Percentiles rank a stretch among this genome's conserved stretches.
Conservation (phyloP, 73 alveolate genomes). For the Paramecium caudatum region DNA sequence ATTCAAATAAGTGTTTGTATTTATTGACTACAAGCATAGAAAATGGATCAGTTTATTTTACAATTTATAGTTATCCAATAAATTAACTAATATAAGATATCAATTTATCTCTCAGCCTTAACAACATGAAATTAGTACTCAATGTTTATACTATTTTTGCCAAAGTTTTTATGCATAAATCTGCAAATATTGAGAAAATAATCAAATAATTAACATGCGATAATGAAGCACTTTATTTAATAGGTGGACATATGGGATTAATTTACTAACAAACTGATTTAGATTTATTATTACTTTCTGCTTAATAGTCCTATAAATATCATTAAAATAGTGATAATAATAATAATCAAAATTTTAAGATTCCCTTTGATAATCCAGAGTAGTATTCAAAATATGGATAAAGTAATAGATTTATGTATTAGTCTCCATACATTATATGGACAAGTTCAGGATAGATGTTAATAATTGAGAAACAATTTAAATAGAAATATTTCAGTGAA, state of each 20-base stretch:
- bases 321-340: neutral
- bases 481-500: slow-evolving; percentile 21
- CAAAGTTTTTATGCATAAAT: slow-evolving; percentile 36
- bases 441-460: neutral
- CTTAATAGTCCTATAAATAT: neutral
- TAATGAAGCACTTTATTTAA: slow-evolving; percentile 17
- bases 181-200: neutral
- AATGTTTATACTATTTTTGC: slow-evolving; percentile 38
- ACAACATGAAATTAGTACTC: neutral
- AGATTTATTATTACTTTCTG: slow-evolving; percentile 17
- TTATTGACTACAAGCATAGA: slow-evolving; percentile 19
- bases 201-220: slow-evolving; percentile 25
- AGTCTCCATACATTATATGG: slow-evolving; percentile 41
- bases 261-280: slow-evolving; percentile 1
- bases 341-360: slow-evolving; percentile 9
- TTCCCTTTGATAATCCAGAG: slow-evolving; percentile 52
- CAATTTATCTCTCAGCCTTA: neutral
- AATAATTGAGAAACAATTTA: slow-evolving; percentile 45
- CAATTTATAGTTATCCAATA: slow-evolving; percentile 31
- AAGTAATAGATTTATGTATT: slow-evolving; percentile 27
- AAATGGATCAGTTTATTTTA: slow-evolving; percentile 43
- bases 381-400: slow-evolving; percentile 15
- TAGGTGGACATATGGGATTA: slow-evolving; percentile 30
- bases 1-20: neutral
- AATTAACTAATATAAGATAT: slow-evolving; percentile 48